Evolutionary conservation across 2,329 filamentous ascomycete species (phyloP), one percentile per base, ranked within the genome.

Genomic region (Claviceps maximensis): DNA sequence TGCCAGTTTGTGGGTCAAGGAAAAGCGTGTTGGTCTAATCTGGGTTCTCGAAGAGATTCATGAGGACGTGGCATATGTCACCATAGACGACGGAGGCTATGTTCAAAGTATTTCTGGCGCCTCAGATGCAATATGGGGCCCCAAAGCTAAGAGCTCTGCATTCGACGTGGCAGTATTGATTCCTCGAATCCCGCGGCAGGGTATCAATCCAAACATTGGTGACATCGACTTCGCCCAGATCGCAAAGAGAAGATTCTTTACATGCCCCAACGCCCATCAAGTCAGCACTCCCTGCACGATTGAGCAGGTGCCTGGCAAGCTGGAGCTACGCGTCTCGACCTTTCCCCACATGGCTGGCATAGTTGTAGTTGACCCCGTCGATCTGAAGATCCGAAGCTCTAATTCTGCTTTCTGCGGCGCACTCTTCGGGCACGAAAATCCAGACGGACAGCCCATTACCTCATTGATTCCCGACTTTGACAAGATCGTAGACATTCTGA

Each of bases 41-140:
- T 98, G 93, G 93, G 93, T 98, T 9, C 71, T 98, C 2, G 93
- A 98, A 67, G 93, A 98, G 69, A 97, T 98, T 56, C 88, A 91
- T 53, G 93, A 98, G 69, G 90, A 98, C 65, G 84, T 93, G 41
- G 89, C 87, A 4, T 79, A 82, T 56, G 70, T 98, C 45, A 77
- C 75, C 12, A 76, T 95, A 21, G 87, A 94, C 63, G 84, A 89
- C 53, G 83, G 88, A 29, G 89, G 89, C 44, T 76, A 78, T 45
- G 79, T 96, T 19, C 76, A 80, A 29, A 81, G 78, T 50, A 76
- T 86, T 40, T 76, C 77, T 2, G 91, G 91, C n/a, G 79, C 86
- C n/a, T 79, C 81, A n/a, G 80, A 83, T 53, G 79, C 84, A 23
- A 94, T 97, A 50, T 98, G 91, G 85, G 90, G 89, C 21, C 78